Evolutionary conservation across 208 protist species (phyloP).

Genomic region (Trypanosoma cruzi): DNA sequence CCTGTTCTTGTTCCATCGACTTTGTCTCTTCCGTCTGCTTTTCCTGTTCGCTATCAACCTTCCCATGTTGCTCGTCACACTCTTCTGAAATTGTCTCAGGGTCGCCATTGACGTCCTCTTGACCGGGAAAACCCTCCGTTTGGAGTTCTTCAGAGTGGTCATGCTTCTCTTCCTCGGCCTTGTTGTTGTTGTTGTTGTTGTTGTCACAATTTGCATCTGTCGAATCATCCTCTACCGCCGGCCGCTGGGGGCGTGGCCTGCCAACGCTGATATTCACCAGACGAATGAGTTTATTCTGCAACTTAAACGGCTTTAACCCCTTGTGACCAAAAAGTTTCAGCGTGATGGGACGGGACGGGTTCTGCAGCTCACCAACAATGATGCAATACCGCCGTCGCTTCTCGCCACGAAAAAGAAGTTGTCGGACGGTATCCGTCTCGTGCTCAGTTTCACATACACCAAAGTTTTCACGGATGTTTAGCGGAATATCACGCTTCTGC

Average conservation of each 20-base stretch:
- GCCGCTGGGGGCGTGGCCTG: slow-evolving; percentile 45
- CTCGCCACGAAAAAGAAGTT: slow-evolving; percentile 82
- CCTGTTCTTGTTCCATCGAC: background rate
- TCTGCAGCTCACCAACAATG: slow-evolving; percentile 79
- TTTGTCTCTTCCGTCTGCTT: background rate
- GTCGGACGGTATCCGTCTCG: slow-evolving; percentile 66
- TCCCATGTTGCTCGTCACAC: background rate
- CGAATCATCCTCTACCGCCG: slow-evolving; percentile 24
- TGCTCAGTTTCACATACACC: slow-evolving; percentile 39
- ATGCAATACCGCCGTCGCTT: slow-evolving; percentile 86
- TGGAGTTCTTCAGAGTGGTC: background rate
- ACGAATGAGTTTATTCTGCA: slow-evolving; percentile 85
- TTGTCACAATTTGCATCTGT: slow-evolving; percentile 13
- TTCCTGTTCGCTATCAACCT: background rate
- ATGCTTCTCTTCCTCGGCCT: background rate
- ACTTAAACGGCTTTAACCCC: slow-evolving; percentile 80
- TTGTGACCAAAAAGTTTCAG: slow-evolving; percentile 84
- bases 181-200: too few relatives aligned
- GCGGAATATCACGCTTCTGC: slow-evolving; percentile 55
- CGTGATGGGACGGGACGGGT: slow-evolving; percentile 48
- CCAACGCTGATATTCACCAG: slow-evolving; percentile 85
- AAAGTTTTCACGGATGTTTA: slow-evolving; percentile 47
- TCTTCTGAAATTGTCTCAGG: background rate
- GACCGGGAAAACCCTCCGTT: background rate
- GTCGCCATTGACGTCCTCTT: background rate